phyloP scores from a whole-genome alignment of 2,329 filamentous ascomycete species.

The Sarocladiaceae sp. region DNA sequence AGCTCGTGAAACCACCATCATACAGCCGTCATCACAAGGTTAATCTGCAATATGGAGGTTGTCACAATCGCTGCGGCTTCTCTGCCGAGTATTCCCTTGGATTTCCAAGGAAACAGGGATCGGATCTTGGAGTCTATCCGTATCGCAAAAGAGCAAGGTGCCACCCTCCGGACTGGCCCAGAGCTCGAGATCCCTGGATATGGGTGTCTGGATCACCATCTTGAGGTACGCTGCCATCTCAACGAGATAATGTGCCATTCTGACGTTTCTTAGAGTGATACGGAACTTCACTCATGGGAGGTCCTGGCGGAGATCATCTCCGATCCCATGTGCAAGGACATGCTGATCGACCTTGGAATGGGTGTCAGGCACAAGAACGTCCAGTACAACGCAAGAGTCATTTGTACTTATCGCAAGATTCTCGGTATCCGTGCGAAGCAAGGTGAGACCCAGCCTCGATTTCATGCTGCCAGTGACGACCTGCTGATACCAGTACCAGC shows the following conservation, averaged over 20 bases:
- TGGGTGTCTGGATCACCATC: constrained; percentile 26
- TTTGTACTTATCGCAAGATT: constrained; percentile 24
- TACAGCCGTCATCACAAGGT: not conserved
- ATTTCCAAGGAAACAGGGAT: constrained; percentile 53
- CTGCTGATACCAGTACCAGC: not conserved
- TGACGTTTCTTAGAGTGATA: constrained; percentile 16
- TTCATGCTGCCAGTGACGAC: not conserved
- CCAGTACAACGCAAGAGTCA: constrained; percentile 30
- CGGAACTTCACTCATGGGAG: constrained; percentile 26
- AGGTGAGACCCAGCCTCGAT: not conserved
- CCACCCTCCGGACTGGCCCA: constrained; percentile 55
- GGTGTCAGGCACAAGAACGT: constrained; percentile 26
- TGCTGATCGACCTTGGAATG: constrained; percentile 27
- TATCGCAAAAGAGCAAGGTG: constrained; percentile 52
- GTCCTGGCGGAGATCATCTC: constrained; percentile 25
- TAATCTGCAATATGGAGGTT: constrained; percentile 18
- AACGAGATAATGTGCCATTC: too few relatives aligned
- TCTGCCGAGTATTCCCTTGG: constrained; percentile 36
- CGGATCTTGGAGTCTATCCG: constrained; percentile 59
- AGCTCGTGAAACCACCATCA: not conserved
- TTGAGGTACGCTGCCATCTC: constrained; percentile 17
- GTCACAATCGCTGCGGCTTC: constrained; percentile 26
- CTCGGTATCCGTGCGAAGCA: constrained; percentile 17
- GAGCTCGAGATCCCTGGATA: constrained; percentile 33
- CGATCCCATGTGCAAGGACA: constrained; percentile 22